Evolutionary conservation across 352 stramenopile genomes (phyloP).

Genomic region (Globisporangium parvum): DNA sequence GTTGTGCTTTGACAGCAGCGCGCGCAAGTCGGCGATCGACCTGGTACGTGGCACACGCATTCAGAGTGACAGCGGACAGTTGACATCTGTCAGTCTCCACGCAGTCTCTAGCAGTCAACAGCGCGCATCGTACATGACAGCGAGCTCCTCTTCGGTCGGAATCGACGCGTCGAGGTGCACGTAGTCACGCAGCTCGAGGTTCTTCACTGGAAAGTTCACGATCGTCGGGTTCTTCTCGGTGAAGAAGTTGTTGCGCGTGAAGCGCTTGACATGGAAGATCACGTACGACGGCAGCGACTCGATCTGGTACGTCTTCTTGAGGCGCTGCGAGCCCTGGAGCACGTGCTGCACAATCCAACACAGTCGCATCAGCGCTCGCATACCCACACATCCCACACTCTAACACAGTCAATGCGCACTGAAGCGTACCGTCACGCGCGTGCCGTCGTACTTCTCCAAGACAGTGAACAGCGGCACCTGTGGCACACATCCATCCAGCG

Average conservation of each 20-base stretch:
- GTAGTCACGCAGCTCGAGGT: constrained; percentile 95
- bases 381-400: too few relatives aligned
- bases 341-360: constrained; percentile 42
- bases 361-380: background rate
- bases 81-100: too few relatives aligned
- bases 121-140: constrained; percentile 25
- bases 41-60: constrained; percentile 17
- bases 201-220: constrained; percentile 98
- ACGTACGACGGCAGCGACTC: constrained; percentile 91
- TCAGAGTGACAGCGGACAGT: too few relatives aligned
- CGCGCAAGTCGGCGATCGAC: constrained; percentile 59
- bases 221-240: constrained; percentile 99
- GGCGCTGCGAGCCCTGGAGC: constrained; percentile 72
- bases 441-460: constrained; percentile 97
- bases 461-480: constrained; percentile 96
- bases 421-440: constrained; percentile 48
- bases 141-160: constrained; percentile 48
- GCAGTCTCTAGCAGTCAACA: too few relatives aligned
- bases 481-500: background rate
- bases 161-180: constrained; percentile 49
- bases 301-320: constrained; percentile 92
- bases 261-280: constrained; percentile 96
- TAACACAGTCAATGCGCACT: background rate
- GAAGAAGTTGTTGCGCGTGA: constrained; percentile 98
- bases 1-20: constrained; percentile 45